Percentiles rank a stretch among this genome's conserved stretches.
Conservation (phyloP, 2,329 filamentous ascomycete genomes). For the Nakataea oryzae region DNA sequence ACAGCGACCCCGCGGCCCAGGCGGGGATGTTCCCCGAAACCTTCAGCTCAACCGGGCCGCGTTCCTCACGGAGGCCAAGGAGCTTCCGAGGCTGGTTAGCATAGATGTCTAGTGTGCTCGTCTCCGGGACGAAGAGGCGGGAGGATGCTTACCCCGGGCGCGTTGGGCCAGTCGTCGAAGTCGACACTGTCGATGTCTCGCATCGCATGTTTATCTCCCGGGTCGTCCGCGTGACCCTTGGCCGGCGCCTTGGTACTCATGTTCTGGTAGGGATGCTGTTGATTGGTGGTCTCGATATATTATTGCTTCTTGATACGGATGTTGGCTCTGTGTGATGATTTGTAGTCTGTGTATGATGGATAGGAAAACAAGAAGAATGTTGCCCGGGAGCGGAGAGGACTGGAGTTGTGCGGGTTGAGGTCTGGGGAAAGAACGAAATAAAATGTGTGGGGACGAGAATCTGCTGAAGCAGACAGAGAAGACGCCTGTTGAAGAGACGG, state of each 20-base stretch:
- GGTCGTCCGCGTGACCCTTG: no score
- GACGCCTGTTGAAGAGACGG: no score
- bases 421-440: no score
- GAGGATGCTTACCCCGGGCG: not conserved
- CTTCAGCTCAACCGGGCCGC: slow-evolving; percentile 49
- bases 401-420: no score
- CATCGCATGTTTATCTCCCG: not conserved
- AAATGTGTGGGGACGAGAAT: no score
- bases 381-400: no score
- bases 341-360: not conserved
- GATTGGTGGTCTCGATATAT: not conserved
- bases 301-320: not conserved
- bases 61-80: slow-evolving; percentile 55
- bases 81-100: slow-evolving; percentile 36
- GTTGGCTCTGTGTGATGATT: not conserved
- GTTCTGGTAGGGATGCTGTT: not conserved
- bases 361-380: not conserved
- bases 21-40: slow-evolving; percentile 58
- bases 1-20: slow-evolving; percentile 63
- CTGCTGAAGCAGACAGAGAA: no score
- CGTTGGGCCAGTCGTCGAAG: not conserved
- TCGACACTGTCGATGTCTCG: not conserved
- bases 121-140: not conserved
- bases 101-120: not conserved
- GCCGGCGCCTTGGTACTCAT: not conserved